Base-by-base conservation (phyloP, 2,329 filamentous ascomycete genomes). In the Paracoccidioides lutzii region DNA sequence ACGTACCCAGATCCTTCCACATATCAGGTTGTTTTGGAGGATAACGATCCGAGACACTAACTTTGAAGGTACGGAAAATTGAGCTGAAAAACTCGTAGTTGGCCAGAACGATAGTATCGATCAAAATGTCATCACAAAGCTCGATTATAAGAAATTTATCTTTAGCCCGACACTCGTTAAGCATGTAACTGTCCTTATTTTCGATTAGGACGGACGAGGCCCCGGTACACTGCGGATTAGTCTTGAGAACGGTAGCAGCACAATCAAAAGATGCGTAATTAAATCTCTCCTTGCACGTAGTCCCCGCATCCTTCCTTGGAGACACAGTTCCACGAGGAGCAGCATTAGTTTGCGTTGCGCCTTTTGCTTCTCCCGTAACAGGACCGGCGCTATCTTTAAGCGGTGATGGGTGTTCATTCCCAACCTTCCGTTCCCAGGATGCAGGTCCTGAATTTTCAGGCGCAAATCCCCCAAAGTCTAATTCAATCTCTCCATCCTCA, bases 1-100 rank as follows among this genome's bases (percentile, higher is more conserved):
- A 97, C 0, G 83, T 85, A 5, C 90, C 93, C 48, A 97, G 70
- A 45, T 89, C 83, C 61, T 85, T 89, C 93, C 93, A 98, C 52
- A 95, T 90, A 55, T 81, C 71, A 32, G 49, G 49, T 70, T 96
- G 49, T 70, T 96, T 97, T 54, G 93, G 87, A 0, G 93, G 93
- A 70, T 96, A 97, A 56, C 89, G 83, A 72, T 97, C 93, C 57
- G 90, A 94, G 50, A 96, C 91, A 67, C 88, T 94, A 62, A 97
- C 83, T 53, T 87, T 81, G 69, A 98, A 96, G 50, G 84, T 87
- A 54, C 90, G 85, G 63, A 97, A 87, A 80, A 95, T 96, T 67
- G 90, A 96, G 55, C 90, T 95, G 76, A 98, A 98, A 75, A 98
- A 98, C 70, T 98, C 93, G 64, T 94, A 98, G 69, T 98, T 98